Evolutionary conservation across 1,284 basidiomycete species (phyloP), one percentile per base, ranked within the genome.

Genomic region (Tetrapyrgos nigripes): DNA sequence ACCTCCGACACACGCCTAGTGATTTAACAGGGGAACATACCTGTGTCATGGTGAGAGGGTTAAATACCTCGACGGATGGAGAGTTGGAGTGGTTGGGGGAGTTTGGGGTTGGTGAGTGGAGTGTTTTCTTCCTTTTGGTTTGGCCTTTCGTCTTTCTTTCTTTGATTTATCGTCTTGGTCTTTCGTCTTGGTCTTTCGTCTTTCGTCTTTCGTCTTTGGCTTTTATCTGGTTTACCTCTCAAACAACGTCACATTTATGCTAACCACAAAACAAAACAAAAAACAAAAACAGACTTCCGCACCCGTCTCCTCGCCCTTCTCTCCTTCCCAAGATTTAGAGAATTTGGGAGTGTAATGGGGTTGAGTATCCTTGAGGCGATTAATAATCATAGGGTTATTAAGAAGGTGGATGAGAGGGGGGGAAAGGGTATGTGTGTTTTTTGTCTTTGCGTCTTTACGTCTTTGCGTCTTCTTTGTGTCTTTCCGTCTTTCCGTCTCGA

Each of bases 11-110:
- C 74, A 96, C 94, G 23, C 84, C 91, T 64, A 98, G 96, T 73
- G 95, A 97, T 65, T 81, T 98, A 31, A 99, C 97, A 0, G 97
- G 97, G 51, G 97, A 99, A 75, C 93, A 98, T 72, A 94, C 94
- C 0, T 96, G 95, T 66, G 89, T 98, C 33, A 98, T 99, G 94
- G 85, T 91, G 1, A 82, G 91, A 8, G 88, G 89, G 0, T 76
- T 98, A 59, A 90, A 92, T 65, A 89, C 86, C 53, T 85, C 94
- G 4, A 70, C 78, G 1, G 82, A 83, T 5, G 71, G 74, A 29
- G 84, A 91, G 64, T 73, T 88, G 46, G 87, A 88, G 44, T 99
- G 97, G 96, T 73, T 99, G 27, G 81, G 83, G 17, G 96, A 96
- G 64, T 98, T 99, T 72, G 86, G 95, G 2, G 88, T 91, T 75